These are phyloP conservation scores for Cephalotrichum gorgonifer DNA, from an alignment of 2,329 filamentous ascomycete genomes.

Conservation along the genomic window DNA sequence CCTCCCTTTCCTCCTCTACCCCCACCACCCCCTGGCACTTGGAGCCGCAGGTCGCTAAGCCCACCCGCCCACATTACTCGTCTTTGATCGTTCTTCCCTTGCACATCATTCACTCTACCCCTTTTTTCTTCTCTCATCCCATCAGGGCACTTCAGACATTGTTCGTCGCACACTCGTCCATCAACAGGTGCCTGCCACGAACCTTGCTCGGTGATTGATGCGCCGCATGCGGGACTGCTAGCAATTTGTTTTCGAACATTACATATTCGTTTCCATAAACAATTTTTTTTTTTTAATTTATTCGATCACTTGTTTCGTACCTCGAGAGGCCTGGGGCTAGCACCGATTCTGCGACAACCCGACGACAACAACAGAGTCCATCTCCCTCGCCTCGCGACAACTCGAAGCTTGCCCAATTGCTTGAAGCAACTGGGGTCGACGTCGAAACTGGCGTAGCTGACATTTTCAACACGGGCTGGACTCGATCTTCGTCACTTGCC, in stretches of 20 bases:
- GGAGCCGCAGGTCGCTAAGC: constrained; percentile 11
- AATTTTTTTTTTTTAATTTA: constrained; percentile 22
- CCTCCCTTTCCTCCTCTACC: too few species aligned
- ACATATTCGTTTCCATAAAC: constrained; percentile 27
- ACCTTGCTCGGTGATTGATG: constrained; percentile 15
- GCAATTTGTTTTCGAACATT: constrained; percentile 18
- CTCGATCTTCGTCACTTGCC: constrained; percentile 7
- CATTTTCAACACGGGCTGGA: constrained; percentile 12
- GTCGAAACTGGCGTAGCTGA: constrained; percentile 1
- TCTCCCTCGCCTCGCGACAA: constrained; percentile 10
- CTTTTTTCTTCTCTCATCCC: constrained; percentile 7
- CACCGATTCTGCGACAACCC: constrained; percentile 14
- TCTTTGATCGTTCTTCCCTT: constrained; percentile 8
- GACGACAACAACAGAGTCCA: constrained; percentile 12
- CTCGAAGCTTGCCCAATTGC: constrained; percentile 4
- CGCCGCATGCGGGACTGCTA: constrained; percentile 10
- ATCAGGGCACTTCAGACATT: constrained; percentile 16
- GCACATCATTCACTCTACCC: constrained; percentile 11
- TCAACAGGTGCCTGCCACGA: constrained; percentile 14
- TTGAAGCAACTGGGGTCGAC: constrained; percentile 14
- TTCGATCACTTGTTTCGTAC: constrained; percentile 22
- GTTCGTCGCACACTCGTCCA: constrained; percentile 15
- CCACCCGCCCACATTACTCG: background rate
- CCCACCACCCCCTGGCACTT: constrained; percentile 19
- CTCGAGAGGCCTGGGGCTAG: constrained; percentile 1